These are phyloP conservation scores for Amylostereum chailletii DNA, from an alignment of 1,284 basidiomycete genomes.

Conservation along the genomic window DNA sequence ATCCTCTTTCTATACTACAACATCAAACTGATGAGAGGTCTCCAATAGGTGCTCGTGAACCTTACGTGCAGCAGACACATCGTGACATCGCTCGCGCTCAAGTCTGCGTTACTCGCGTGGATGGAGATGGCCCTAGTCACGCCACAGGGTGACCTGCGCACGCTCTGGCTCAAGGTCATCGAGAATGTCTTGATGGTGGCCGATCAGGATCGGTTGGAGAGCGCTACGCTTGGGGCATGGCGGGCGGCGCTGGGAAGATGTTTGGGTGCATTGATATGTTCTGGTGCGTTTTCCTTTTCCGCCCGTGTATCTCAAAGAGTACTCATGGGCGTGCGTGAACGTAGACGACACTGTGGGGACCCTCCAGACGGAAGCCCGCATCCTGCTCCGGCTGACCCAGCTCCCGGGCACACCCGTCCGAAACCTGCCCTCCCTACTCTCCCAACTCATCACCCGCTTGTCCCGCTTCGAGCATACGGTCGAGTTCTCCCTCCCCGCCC, in stretches of 20 bases:
- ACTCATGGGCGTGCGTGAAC: conserved; percentile 5
- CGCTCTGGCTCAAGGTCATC: conserved; percentile 61
- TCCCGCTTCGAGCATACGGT: not conserved
- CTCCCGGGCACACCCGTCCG: not conserved
- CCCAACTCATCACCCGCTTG: not conserved
- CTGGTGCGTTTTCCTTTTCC: conserved; percentile 13
- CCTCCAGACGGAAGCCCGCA: not conserved
- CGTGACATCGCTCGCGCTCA: conserved; percentile 57
- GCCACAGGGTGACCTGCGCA: conserved; percentile 31
- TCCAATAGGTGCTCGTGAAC: conserved; percentile 55
- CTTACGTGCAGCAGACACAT: conserved; percentile 62
- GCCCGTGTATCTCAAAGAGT: not conserved
- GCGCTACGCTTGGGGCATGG: conserved; percentile 49
- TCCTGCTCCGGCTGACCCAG: not conserved
- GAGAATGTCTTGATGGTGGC: conserved; percentile 56
- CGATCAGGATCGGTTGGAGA: conserved; percentile 38
- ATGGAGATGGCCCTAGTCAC: conserved; percentile 60
- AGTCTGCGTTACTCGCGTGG: conserved; percentile 69
- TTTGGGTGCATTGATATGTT: conserved; percentile 31
- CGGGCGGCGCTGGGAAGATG: conserved; percentile 42
- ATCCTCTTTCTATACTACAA: conserved; percentile 1
- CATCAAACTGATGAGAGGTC: conserved; percentile 4
- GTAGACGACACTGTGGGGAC: not conserved
- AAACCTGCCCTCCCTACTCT: not conserved
- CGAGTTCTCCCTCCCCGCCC: conserved; percentile 1